These are phyloP conservation scores for Aspergillus latus DNA, from an alignment of 2,329 filamentous ascomycete species.

Conservation along the genomic window DNA sequence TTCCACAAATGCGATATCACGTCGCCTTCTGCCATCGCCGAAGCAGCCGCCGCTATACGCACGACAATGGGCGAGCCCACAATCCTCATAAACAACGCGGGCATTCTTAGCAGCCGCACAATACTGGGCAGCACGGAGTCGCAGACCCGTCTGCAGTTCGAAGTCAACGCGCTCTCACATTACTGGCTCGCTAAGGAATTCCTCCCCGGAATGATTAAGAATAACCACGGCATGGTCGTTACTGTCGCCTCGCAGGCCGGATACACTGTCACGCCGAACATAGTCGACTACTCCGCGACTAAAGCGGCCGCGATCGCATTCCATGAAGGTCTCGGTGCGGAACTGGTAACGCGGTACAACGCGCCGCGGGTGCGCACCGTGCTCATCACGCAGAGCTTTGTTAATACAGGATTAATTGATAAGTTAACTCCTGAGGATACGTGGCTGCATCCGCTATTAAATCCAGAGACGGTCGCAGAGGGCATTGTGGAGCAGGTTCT, in stretches of 20 bases:
- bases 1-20: constrained; percentile 72
- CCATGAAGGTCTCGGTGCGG: constrained; percentile 64
- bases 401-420: constrained; percentile 60
- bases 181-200: constrained; percentile 68
- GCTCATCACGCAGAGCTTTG: constrained; percentile 64
- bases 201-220: constrained; percentile 62
- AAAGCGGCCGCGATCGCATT: constrained; percentile 68
- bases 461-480: constrained; percentile 65
- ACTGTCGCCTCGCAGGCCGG: constrained; percentile 66
- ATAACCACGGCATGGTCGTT: constrained; percentile 71
- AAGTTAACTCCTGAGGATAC: constrained; percentile 54
- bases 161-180: constrained; percentile 68
- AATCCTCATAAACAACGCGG: constrained; percentile 53
- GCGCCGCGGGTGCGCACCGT: constrained; percentile 64
- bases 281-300: constrained; percentile 67
- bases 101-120: constrained; percentile 54
- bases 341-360: constrained; percentile 60
- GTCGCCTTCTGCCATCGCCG: constrained; percentile 54
- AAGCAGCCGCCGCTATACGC: constrained; percentile 55
- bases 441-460: constrained; percentile 56
- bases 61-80: constrained; percentile 63
- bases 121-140: constrained; percentile 60
- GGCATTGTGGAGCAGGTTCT: constrained; percentile 62
- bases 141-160: constrained; percentile 65
- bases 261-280: constrained; percentile 60